Base-by-base conservation (phyloP, 805 yeast species). In the Lachancea meyersii region DNA sequence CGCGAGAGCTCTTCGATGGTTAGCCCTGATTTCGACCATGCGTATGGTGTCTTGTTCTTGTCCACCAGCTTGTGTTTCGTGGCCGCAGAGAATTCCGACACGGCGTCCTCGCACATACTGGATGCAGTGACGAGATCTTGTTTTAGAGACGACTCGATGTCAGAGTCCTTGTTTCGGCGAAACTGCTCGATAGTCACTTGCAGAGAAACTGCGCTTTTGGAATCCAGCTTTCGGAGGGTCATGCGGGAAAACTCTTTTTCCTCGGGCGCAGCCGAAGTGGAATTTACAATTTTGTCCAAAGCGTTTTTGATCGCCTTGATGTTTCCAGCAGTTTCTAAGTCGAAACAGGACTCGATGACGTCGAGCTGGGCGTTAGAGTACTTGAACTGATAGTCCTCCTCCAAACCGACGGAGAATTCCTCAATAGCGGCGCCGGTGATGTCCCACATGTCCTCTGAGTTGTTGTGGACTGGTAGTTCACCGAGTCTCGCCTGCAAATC, bases 141-240 rank as follows among this genome's bases (percentile, higher is more conserved):
- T 51, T 76, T 76, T 45, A 93, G 67, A 28, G 91, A 84, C 38
- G 77, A 68, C 42, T 73, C 72, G 52, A 87, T 77, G 47, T 81
- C 72, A 46, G 77, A 70, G 28, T 67, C 57, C 18, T 73, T 59
- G 40, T 87, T 86, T 46, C 73, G 69, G 54, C 82, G 76, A 61
- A 88, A 68, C 48, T 86, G 70, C 45, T 79, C 82, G 50, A 80
- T 72, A 2, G 86, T 79, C 31, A 88, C 79, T 57, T 82, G 79
- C 51, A 87, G 68, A 16, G 95, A 82, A n/a, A 86, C 71, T 35
- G 86, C 84, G 4, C 95, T 85, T 62, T 88, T 85, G 38, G 73
- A 64, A 36, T 68, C 63, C 48, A 91, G 69, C 19, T 75, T 79
- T 34, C 70, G 71, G 43, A 73, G 65, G 1, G 85, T 78, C 42